Evolutionary conservation across 495 filamentous ascomycete genomes (phyloP), one percentile per base, ranked within the genome.

Genomic region (Lophiotrema nucula): DNA sequence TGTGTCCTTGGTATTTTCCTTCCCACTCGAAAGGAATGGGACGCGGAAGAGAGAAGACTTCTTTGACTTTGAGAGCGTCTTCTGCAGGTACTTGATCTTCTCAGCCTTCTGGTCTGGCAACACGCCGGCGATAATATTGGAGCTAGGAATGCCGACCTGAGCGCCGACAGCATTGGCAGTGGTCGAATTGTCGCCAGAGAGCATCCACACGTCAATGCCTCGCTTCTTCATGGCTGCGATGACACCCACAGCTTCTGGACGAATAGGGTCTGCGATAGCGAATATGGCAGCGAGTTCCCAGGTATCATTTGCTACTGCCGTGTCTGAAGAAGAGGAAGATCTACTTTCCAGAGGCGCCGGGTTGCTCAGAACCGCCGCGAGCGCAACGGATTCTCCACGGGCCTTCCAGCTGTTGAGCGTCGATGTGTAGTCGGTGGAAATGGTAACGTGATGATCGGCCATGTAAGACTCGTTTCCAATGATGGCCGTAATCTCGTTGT

Each of bases 381-480:
- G 45, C 13, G 63, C 69, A n/a, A 73, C 64, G 4, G 69, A 72
- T 37, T 71, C 65, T 4, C 68, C 71, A 39, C 66, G 53, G n/a
- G 35, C 16, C 47, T 72, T 70, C 71, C 71, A 73, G 1, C 23
- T 39, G 5, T 68, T 27, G 2, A 73, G 60, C 11, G 42, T 59
- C 27, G 33, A 33, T 13, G 45, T 19, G 6, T 47, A 35, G 11
- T 47, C 39, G n/a, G 25, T 25, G 25, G 53, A 16, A 19, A 72
- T 53, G 22, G 22, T 6, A 21, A 69, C 62, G n/a, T 53, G 38
- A 47, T 70, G 50, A 33, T 74, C 69, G 1, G 72, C 58, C 27
- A 96, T 81, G 27, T 96, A 77, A 26, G 79, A 72, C 71, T 97
- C 90, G 62, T 95, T 97, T 19, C 93, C 93, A 50, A 96, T 84